Base-by-base conservation (phyloP, 345 rosid species). In the Populus simonii region DNA sequence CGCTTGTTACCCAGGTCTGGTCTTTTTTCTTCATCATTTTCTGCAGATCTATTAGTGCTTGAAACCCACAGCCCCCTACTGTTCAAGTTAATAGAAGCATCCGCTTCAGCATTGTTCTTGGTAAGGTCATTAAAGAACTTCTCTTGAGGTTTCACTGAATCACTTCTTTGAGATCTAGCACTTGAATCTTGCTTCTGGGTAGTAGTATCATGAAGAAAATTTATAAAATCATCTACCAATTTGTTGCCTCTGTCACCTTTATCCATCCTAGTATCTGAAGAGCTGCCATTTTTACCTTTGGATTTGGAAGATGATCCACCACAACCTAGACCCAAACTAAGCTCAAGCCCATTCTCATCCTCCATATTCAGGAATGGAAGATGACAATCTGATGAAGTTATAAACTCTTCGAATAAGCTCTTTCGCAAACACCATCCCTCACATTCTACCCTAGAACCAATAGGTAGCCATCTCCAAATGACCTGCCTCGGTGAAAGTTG, bases 321-420 rank as follows among this genome's bases (percentile, higher is more conserved):
- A 85, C 86, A 92, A 78, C 95, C 90, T 47, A 96, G 88, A 80
- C 97, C 99, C 87, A 96, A 89, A 85, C 99, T 91, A 72, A 96
- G 97, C 87, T 94, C 97, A 66, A 93, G 97, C 57, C 94, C 98
- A 83, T 87, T 91, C 69, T 93, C 97, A 45, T 94, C 97, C 55
- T 92, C 98, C 98, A 96, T 93, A 43, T 75, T 80, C 72, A 41
- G 31, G 72, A 39, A 72, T 31, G 15, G 76, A 57, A 51, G 47
- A 73, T 68, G 68, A 61, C 49, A 70, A 76, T 33, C 77, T 61
- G 67, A 53, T 15, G 25, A 45, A 45, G n/a, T 23, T 16, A 70
- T 23, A 12, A 49, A 1, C 38, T 25, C 35, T 72, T 68, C 41
- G 23, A 45, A 53, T 59, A 36, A 68, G n/a, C 17, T 53, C 17